Evolutionary conservation across 257 asterid genomes (phyloP).

Genomic region (Linaria vulgaris): DNA sequence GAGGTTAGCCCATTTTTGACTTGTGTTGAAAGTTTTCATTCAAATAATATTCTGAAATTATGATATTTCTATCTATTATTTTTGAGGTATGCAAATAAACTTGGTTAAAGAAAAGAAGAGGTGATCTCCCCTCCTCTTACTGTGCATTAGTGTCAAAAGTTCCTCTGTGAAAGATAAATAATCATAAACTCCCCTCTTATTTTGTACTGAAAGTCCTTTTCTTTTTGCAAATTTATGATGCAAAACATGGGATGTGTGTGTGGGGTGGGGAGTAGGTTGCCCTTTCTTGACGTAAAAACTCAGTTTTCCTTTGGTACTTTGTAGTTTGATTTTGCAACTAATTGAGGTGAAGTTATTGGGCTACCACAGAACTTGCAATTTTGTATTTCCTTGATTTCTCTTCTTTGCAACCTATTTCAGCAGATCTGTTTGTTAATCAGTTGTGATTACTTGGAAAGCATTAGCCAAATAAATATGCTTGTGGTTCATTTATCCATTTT

Average conservation of each 20-base stretch:
- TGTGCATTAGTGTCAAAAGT: no score
- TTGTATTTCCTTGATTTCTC: neutral
- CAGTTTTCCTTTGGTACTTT: neutral
- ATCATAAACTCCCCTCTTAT: no score
- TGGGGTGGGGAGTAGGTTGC: no score
- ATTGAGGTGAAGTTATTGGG: neutral
- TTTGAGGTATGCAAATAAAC: no score
- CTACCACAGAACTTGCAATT: constrained; percentile 9
- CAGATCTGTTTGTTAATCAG: constrained; percentile 5
- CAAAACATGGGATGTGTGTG: no score
- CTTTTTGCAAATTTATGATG: no score
- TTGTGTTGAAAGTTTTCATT: constrained; percentile 10
- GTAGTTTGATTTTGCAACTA: constrained; percentile 4
- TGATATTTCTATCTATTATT: constrained; percentile 2
- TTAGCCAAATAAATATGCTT: neutral
- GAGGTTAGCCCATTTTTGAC: constrained; percentile 51
- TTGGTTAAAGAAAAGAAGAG: no score
- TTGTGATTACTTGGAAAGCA: constrained; percentile 3
- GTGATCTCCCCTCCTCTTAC: no score
- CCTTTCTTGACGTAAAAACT: no score
- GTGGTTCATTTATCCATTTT: neutral
- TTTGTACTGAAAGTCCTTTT: no score
- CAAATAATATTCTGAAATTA: neutral
- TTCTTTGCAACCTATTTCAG: neutral
- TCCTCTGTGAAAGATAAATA: no score